Evolutionary conservation across 495 filamentous ascomycete genomes (phyloP).

Genomic region (Apodospora peruviana): DNA sequence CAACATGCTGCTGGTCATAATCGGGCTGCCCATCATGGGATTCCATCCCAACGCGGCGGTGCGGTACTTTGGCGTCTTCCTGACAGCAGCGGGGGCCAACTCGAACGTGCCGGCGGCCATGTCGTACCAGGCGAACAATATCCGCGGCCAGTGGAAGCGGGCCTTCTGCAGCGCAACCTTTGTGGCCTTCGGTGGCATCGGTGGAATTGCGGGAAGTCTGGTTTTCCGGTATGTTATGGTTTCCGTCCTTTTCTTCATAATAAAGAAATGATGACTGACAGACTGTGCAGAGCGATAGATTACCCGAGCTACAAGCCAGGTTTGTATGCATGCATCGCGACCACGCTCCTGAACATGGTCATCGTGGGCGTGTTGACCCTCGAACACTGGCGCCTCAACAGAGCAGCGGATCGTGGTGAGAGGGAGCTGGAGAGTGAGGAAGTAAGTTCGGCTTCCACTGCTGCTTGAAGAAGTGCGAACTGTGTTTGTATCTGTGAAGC

Average conservation of each 20-base stretch:
- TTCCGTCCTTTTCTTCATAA: not conserved
- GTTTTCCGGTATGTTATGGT: slow-evolving; percentile 43
- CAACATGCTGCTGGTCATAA: slow-evolving; percentile 44
- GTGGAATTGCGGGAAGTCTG: slow-evolving; percentile 53
- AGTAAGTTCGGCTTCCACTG: slow-evolving; percentile 19
- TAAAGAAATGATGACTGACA: not conserved
- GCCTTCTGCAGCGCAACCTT: slow-evolving; percentile 56
- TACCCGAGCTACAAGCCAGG: slow-evolving; percentile 34
- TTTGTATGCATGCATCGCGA: slow-evolving; percentile 40
- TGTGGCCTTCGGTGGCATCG: slow-evolving; percentile 54
- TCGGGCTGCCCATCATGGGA: slow-evolving; percentile 47
- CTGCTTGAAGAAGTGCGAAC: not conserved
- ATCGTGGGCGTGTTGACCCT: slow-evolving; percentile 28
- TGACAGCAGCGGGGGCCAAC: slow-evolving; percentile 54
- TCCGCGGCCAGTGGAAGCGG: slow-evolving; percentile 63
- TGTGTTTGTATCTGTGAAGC: not conserved
- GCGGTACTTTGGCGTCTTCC: slow-evolving; percentile 61
- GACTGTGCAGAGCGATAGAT: slow-evolving; percentile 29
- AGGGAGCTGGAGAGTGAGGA: slow-evolving; percentile 36
- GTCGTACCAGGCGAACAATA: slow-evolving; percentile 65
- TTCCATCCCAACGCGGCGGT: slow-evolving; percentile 44
- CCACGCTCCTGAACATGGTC: slow-evolving; percentile 27
- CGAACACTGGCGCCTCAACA: slow-evolving; percentile 29
- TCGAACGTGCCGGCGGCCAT: slow-evolving; percentile 54
- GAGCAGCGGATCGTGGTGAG: slow-evolving; percentile 39